Evolutionary conservation across 176 grass and related monocot genomes (phyloP), one percentile per base, ranked within the genome.

Genomic region (Raddia guianensis): DNA sequence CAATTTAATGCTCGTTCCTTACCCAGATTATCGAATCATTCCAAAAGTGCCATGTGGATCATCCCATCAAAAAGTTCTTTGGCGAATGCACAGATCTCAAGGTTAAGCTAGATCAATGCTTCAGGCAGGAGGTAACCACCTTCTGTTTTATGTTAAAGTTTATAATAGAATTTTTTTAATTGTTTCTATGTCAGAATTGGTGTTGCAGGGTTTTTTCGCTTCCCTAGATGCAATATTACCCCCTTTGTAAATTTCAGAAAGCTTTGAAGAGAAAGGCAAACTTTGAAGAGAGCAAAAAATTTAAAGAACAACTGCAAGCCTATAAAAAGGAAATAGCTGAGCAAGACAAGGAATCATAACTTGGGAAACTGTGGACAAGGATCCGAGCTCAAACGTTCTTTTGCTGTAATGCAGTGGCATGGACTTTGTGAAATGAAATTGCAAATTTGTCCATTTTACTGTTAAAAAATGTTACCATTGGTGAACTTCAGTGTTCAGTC

Each of bases 81-180:
- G 92, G 95, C 9, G 78, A 98, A 89, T 98, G 92, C 84, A 98
- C 90, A 45, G 92, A 95, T 76, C 90, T 93, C 76, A 95, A 98
- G 77, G 85, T 98, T 81, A 95, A 98, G 78, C 92, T 98, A 50
- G 95, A 95, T 48, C 78, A 50, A 40, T 98, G 92, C 66, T 95
- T 95, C 66, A 75, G 88, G 49, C 80, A 94, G 76, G 95, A 98
- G 88, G 95, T 93, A 74, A 37, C 11, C 65, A 63, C 14, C 63
- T 9, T 27, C 53, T 49, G 12, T 74, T 14, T 16, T 46, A 67
- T 37, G 34, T 40, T 49, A 18, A 15, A 87, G 66, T 52, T 45
- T 10, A 56, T 59, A 63, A 63, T 46, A 43, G 33, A 35, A 63
- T 60, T 35, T 67, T 49, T 43, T 83, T 73, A 12, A 60, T 47